Evolutionary conservation across 2,329 filamentous ascomycete genomes (phyloP).

Genomic region (Claviceps sp.): DNA sequence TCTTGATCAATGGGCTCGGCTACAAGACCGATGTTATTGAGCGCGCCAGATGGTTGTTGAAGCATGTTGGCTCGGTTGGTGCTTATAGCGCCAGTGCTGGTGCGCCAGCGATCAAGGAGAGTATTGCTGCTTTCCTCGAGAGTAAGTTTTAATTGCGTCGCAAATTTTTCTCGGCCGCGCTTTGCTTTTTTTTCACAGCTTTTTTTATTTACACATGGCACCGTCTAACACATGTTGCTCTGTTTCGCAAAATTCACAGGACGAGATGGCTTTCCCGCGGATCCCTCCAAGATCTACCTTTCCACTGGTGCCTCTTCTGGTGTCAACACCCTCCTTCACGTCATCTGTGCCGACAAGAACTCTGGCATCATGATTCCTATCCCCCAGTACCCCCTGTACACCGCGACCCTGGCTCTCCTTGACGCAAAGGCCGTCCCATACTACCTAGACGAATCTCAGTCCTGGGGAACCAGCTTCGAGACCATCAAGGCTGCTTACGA

Average conservation of each 20-base stretch:
- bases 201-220: background rate
- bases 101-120: slow-evolving; percentile 73
- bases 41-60: slow-evolving; percentile 67
- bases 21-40: slow-evolving; percentile 86
- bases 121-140: slow-evolving; percentile 86
- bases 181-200: background rate
- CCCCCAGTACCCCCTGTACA: slow-evolving; percentile 96
- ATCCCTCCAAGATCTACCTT: slow-evolving; percentile 74
- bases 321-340: slow-evolving; percentile 83
- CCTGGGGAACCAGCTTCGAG: slow-evolving; percentile 80
- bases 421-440: slow-evolving; percentile 85
- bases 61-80: slow-evolving; percentile 78
- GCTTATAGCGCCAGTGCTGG: slow-evolving; percentile 94
- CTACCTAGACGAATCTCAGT: slow-evolving; percentile 72
- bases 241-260: slow-evolving; percentile 27
- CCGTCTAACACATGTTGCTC: background rate
- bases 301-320: slow-evolving; percentile 85
- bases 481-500: slow-evolving; percentile 61
- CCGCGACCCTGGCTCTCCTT: slow-evolving; percentile 75
- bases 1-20: slow-evolving; percentile 60
- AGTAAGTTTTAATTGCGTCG: slow-evolving; percentile 33
- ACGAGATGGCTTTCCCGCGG: slow-evolving; percentile 78
- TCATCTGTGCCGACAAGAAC: slow-evolving; percentile 66
- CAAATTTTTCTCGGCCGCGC: no score
- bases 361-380: slow-evolving; percentile 88